A percentile compares a stretch with the other conserved stretches of the same genome.
These are phyloP conservation scores for Carallia brachiata DNA, from an alignment of 345 rosid species.

Conservation along the genomic window DNA sequence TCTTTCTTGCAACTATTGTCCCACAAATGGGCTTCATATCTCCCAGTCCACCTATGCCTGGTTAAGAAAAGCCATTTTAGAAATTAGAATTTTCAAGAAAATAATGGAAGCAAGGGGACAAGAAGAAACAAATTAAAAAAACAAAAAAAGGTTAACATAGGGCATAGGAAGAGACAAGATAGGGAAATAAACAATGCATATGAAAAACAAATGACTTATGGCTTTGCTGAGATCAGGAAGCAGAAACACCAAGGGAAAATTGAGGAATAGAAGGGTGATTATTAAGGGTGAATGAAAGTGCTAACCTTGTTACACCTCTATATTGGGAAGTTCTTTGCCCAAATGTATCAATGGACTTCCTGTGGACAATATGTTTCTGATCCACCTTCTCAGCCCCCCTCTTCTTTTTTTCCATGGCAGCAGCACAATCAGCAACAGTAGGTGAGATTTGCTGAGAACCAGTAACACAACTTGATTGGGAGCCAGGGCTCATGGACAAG, in stretches of 20 bases:
- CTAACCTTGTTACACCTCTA: conserved; percentile 94
- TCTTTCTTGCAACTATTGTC: conserved; percentile 97
- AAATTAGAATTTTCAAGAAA: not conserved
- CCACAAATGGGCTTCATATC: conserved; percentile 98
- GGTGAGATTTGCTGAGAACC: conserved; percentile 59
- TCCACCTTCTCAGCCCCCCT: conserved; percentile 66
- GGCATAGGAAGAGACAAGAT: not conserved
- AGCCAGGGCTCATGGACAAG: conserved; percentile 96
- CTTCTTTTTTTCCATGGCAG: conserved; percentile 66
- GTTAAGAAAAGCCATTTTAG: conserved; percentile 11
- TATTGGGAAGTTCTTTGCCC: conserved; percentile 98
- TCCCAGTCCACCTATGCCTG: conserved; percentile 98
- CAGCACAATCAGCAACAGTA: conserved; percentile 43
- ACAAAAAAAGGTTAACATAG: not conserved
- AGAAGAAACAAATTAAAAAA: not conserved
- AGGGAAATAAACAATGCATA: not conserved
- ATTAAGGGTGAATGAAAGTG: not conserved
- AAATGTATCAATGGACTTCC: conserved; percentile 93
- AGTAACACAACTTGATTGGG: conserved; percentile 81
- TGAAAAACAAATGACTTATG: not conserved
- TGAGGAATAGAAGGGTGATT: not conserved
- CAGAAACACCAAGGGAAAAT: not conserved
- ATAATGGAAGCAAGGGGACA: not conserved
- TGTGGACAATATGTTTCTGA: conserved; percentile 79
- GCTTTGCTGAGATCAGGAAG: not conserved